Conservation (phyloP, 2,329 filamentous ascomycete species). For the Trichophyton benhamiae region DNA sequence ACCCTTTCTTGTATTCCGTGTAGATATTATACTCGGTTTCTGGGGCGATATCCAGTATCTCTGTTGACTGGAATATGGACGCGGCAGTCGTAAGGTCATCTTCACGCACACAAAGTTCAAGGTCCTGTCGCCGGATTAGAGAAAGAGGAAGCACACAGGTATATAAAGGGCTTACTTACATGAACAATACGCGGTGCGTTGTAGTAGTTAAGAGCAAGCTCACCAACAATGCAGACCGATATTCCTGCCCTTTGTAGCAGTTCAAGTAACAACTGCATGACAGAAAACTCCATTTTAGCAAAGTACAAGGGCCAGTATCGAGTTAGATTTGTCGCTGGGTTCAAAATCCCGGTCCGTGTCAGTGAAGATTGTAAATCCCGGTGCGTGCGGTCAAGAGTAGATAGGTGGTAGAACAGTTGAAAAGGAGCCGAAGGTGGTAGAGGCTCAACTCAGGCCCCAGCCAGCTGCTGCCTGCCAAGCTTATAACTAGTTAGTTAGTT, state of each 20-base stretch:
- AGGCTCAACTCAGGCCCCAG: too few relatives aligned
- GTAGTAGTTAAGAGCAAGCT: constrained; percentile 11
- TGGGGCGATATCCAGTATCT: constrained; percentile 19
- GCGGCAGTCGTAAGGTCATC: background rate
- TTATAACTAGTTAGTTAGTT: too few relatives aligned
- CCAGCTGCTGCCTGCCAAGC: too few relatives aligned
- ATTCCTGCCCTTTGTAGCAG: constrained; percentile 7
- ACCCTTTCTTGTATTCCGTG: background rate
- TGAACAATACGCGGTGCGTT: constrained; percentile 8
- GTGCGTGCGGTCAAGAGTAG: too few relatives aligned
- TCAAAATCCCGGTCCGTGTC: too few relatives aligned
- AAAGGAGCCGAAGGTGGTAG: too few relatives aligned
- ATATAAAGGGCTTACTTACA: background rate
- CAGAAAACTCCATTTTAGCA: background rate
- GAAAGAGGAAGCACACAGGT: background rate
- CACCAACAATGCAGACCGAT: constrained; percentile 7
- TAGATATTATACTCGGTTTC: background rate
- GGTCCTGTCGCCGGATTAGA: constrained; percentile 3
- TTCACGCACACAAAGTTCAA: constrained; percentile 8
- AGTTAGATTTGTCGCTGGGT: too few relatives aligned
- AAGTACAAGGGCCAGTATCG: background rate
- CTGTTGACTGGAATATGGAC: constrained; percentile 29
- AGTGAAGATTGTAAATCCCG: too few relatives aligned
- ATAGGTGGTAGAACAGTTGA: too few relatives aligned
- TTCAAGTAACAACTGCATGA: constrained; percentile 16